These are phyloP conservation scores for Mesembryanthemum crystallinum DNA, from an alignment of 148 eudicot species.

Conservation along the genomic window DNA sequence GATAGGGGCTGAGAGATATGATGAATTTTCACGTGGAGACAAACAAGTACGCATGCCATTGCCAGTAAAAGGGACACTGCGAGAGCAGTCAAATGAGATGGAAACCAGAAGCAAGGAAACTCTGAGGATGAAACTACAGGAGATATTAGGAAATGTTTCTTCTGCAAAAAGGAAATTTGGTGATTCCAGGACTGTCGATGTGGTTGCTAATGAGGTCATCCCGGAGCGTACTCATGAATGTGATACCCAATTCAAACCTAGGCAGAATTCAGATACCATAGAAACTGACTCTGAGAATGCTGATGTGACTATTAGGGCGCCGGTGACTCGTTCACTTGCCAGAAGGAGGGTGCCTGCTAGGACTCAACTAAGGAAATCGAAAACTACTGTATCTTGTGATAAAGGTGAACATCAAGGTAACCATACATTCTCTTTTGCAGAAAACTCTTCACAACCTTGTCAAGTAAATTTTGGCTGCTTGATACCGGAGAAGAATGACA, in stretches of 20 bases:
- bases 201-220: conserved; percentile 33
- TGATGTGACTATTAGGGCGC: conserved; percentile 37
- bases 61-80: conserved; percentile 29
- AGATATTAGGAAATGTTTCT: conserved; percentile 60
- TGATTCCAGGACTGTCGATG: conserved; percentile 30
- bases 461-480: conserved; percentile 28
- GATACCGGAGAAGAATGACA: conserved; percentile 31
- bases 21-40: conserved; percentile 30
- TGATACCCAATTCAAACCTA: conserved; percentile 33
- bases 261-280: conserved; percentile 66
- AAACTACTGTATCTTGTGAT: conserved; percentile 26
- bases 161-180: conserved; percentile 38
- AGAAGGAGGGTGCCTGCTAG: conserved; percentile 43
- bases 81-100: conserved; percentile 33
- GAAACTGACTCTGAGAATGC: conserved; percentile 73
- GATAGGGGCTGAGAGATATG: conserved; percentile 27
- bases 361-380: conserved; percentile 23
- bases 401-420: conserved; percentile 32
- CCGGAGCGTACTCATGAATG: conserved; percentile 25
- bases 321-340: conserved; percentile 55
- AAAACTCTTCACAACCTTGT: conserved; percentile 34
- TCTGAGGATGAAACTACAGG: conserved; percentile 73
- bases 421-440: conserved; percentile 40
- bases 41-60: conserved; percentile 24
- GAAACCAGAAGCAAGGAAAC: conserved; percentile 41